Conservation (phyloP, 2,329 filamentous ascomycete genomes). For the Mycosphaerella arachidis region DNA sequence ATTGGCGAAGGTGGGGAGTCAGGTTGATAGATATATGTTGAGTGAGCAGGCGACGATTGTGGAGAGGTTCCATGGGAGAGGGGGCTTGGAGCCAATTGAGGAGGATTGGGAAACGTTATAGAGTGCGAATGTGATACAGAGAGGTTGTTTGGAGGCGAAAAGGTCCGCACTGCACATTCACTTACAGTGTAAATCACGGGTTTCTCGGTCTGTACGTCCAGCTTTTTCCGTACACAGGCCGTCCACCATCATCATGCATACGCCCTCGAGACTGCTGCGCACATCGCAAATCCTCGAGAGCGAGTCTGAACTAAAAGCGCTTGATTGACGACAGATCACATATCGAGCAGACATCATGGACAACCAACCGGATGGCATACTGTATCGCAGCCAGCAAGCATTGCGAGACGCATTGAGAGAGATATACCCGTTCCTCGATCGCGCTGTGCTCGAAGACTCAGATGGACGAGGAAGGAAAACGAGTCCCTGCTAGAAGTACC, state of each 20-base stretch:
- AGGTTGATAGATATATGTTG: conserved; percentile 49
- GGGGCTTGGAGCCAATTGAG: not conserved
- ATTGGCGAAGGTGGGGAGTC: conserved; percentile 47
- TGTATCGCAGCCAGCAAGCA: not conserved
- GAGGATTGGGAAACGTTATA: not conserved
- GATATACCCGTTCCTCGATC: no score
- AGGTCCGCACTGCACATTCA: not conserved
- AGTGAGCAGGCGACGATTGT: conserved; percentile 46
- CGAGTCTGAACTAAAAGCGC: no score
- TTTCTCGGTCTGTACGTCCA: no score
- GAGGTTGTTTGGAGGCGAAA: not conserved
- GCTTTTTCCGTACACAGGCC: no score
- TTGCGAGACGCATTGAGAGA: not conserved
- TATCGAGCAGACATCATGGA: not conserved
- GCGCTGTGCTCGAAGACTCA: no score
- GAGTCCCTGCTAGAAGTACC: no score
- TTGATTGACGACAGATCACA: not conserved
- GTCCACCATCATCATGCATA: no score
- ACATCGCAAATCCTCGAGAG: no score
- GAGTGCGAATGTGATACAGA: not conserved
- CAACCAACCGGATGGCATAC: not conserved
- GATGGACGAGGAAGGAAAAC: no score
- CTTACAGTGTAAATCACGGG: not conserved
- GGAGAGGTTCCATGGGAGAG: not conserved
- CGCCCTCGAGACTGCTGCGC: no score